Conservation (phyloP, 257 asterid species). For the Nicotiana knightiana region DNA sequence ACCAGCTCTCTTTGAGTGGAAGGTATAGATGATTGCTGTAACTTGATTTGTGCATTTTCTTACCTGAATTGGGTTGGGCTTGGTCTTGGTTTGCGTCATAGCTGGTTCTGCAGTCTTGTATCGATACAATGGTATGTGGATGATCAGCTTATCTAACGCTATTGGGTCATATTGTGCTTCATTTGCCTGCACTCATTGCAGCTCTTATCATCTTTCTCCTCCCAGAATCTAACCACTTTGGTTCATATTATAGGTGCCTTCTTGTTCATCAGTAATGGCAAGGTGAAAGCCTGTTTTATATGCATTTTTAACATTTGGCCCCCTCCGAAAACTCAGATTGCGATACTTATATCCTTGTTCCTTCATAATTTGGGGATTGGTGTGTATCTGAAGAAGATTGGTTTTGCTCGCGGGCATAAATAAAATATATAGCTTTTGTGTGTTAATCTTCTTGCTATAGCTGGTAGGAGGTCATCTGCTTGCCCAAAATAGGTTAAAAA, state of each 20-base stretch:
- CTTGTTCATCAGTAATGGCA: background rate
- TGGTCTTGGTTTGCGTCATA: background rate
- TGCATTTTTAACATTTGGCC: background rate
- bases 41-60: background rate
- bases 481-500: background rate
- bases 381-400: background rate
- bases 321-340: background rate
- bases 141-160: background rate
- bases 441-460: background rate
- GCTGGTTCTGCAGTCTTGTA: background rate
- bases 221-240: background rate
- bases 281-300: background rate
- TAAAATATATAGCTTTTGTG: background rate
- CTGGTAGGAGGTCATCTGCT: background rate
- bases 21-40: conserved; percentile 41
- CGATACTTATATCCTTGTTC: background rate
- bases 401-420: background rate
- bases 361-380: background rate
- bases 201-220: background rate
- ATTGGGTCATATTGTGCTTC: background rate
- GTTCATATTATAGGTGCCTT: background rate
- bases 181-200: background rate
- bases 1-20: conserved; percentile 30
- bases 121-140: background rate
- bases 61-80: background rate